These are phyloP conservation scores for Colletotrichum musicola DNA, from an alignment of 2,329 filamentous ascomycete species.

Conservation along the genomic window DNA sequence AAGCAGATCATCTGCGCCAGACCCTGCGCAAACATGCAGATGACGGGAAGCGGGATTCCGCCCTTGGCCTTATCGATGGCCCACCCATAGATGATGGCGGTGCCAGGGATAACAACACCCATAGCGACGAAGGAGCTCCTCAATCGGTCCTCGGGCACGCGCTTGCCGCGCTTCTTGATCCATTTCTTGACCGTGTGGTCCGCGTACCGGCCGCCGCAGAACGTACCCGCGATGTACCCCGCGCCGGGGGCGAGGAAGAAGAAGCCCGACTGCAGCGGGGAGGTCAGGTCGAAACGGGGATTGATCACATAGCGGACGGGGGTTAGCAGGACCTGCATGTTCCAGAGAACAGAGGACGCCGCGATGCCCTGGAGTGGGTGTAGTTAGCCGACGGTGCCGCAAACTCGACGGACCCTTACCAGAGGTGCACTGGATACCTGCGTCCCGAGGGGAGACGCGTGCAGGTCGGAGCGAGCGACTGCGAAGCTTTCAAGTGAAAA, in stretches of 20 bases:
- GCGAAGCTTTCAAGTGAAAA: not conserved
- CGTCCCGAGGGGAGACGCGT: not conserved
- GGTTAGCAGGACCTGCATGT: conserved; percentile 77
- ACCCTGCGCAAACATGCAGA: conserved; percentile 77
- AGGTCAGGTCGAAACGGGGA: conserved; percentile 74
- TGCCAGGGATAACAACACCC: conserved; percentile 70
- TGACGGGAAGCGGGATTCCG: conserved; percentile 66
- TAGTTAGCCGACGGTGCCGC: conserved; percentile 14
- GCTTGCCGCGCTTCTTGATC: conserved; percentile 66
- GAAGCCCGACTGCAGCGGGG: conserved; percentile 73
- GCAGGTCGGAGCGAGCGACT: not conserved
- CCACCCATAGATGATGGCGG: conserved; percentile 79
- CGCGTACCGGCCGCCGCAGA: conserved; percentile 77
- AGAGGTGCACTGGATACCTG: not conserved
- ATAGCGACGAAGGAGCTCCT: conserved; percentile 71
- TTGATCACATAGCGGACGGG: conserved; percentile 79
- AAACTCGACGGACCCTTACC: not conserved
- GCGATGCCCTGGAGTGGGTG: conserved; percentile 55
- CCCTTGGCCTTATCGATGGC: conserved; percentile 50
- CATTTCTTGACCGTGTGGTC: conserved; percentile 74
- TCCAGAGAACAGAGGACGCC: conserved; percentile 74
- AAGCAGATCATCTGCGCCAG: conserved; percentile 78
- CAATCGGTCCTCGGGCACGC: conserved; percentile 78
- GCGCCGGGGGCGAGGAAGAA: conserved; percentile 79
- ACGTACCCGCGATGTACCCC: conserved; percentile 75